Evolutionary conservation across 2,329 filamentous ascomycete species (phyloP).

Genomic region (Ophiocordyceps robertsii): DNA sequence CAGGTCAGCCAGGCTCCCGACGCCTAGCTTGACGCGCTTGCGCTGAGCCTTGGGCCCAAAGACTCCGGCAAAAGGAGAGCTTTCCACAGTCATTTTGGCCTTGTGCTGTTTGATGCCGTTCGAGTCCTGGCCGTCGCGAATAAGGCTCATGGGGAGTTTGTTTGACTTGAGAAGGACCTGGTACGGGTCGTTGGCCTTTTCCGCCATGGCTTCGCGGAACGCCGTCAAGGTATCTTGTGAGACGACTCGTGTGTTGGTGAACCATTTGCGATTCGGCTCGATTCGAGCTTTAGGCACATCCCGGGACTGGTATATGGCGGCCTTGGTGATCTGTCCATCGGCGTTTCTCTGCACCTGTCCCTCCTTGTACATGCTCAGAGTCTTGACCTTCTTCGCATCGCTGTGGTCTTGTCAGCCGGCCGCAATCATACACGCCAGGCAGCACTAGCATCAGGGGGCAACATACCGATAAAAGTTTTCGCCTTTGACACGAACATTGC

Average conservation of each 20-base stretch:
- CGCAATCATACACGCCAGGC: conserved; percentile 1
- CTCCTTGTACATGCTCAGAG: conserved; percentile 81
- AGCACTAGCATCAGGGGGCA: background rate
- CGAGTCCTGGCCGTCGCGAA: conserved; percentile 61
- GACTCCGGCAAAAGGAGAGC: conserved; percentile 70
- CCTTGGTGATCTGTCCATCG: conserved; percentile 69
- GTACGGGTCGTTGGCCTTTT: conserved; percentile 82
- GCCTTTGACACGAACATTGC: conserved; percentile 84
- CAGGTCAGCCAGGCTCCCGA: conserved; percentile 69
- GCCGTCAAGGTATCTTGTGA: conserved; percentile 76
- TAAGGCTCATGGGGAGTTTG: conserved; percentile 91
- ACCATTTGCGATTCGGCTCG: conserved; percentile 96
- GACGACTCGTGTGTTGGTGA: conserved; percentile 82
- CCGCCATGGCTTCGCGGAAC: conserved; percentile 85
- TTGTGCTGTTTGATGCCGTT: conserved; percentile 86
- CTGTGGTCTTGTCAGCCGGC: conserved; percentile 14
- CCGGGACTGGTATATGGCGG: conserved; percentile 70
- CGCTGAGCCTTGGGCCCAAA: conserved; percentile 90
- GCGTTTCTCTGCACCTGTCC: conserved; percentile 73
- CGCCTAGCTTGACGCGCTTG: conserved; percentile 81
- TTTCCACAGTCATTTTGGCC: conserved; percentile 88
- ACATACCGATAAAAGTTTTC: conserved; percentile 90
- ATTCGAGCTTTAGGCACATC: conserved; percentile 75
- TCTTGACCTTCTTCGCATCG: conserved; percentile 75
- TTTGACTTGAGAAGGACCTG: conserved; percentile 92